phyloP scores from a whole-genome alignment of 1,284 basidiomycete genomes.

The Rhodotorula sp. region DNA sequence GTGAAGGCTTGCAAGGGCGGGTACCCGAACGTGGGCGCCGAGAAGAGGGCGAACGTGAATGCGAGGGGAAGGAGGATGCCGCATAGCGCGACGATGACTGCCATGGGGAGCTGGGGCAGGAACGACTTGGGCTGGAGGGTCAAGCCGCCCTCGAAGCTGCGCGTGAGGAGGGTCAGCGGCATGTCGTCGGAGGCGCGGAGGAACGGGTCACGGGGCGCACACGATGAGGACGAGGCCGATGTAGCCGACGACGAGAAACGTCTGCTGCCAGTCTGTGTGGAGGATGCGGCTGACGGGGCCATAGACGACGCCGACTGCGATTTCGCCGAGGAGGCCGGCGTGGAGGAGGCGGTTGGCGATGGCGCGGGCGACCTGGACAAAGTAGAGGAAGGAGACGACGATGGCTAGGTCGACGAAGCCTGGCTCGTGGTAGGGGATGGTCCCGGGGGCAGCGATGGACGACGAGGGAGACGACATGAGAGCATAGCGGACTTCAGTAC shows the following conservation, averaged over 20 bases:
- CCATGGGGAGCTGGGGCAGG: conserved; percentile 54
- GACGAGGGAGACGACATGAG: conserved; percentile 1
- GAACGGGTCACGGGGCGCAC: conserved; percentile 19
- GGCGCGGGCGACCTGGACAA: conserved; percentile 50
- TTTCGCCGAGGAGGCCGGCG: conserved; percentile 55
- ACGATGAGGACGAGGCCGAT: conserved; percentile 60
- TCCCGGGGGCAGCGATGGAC: neutral
- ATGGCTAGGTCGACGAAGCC: conserved; percentile 48
- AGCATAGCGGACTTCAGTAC: conserved; percentile 16
- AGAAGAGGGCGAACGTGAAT: conserved; percentile 44
- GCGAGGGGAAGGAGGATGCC: conserved; percentile 58
- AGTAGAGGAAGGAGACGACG: conserved; percentile 51
- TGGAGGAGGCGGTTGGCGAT: conserved; percentile 47
- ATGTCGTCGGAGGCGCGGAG: neutral
- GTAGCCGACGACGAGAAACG: conserved; percentile 57
- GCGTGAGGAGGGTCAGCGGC: neutral
- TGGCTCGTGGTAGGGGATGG: conserved; percentile 49
- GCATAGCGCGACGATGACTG: conserved; percentile 54
- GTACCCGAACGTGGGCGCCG: conserved; percentile 45
- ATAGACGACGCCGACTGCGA: conserved; percentile 58
- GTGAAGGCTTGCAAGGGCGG: conserved; percentile 57
- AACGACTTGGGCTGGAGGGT: conserved; percentile 54
- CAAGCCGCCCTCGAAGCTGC: conserved; percentile 54
- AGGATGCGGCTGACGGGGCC: conserved; percentile 57
- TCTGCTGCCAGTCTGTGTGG: conserved; percentile 52